These are phyloP conservation scores for Mucor irregularis DNA, from an alignment of 371 early-diverging fungal species.

Conservation along the genomic window DNA sequence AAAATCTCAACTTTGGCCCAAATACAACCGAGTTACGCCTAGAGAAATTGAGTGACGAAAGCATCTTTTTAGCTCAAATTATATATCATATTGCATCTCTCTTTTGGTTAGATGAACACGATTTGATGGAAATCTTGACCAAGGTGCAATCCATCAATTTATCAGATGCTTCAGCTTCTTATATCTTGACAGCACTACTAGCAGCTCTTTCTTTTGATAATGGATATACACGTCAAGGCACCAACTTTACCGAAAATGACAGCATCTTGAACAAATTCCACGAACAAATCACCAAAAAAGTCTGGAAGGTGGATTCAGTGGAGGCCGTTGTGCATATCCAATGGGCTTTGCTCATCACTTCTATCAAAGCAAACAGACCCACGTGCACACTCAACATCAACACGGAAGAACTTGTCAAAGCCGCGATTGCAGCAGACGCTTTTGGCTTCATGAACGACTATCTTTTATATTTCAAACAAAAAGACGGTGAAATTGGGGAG, in stretches of 20 bases:
- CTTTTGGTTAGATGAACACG: slow-evolving; percentile 19
- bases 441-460: slow-evolving; percentile 54
- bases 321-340: slow-evolving; percentile 14
- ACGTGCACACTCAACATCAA: too few relatives aligned
- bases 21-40: slow-evolving; percentile 7
- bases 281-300: slow-evolving; percentile 1
- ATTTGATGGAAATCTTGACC: slow-evolving; percentile 9
- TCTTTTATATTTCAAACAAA: slow-evolving; percentile 32
- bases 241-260: not conserved
- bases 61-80: slow-evolving; percentile 19
- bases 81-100: slow-evolving; percentile 22
- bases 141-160: slow-evolving; percentile 9
- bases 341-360: slow-evolving; percentile 5
- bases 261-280: slow-evolving; percentile 15
- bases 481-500: not conserved
- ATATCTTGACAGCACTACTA: slow-evolving; percentile 16
- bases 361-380: not conserved
- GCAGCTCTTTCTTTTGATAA: slow-evolving; percentile 14
- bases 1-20: not conserved
- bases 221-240: not conserved
- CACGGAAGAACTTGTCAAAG: slow-evolving; percentile 51
- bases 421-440: slow-evolving; percentile 51
- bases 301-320: slow-evolving; percentile 15
- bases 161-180: slow-evolving; percentile 14
- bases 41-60: slow-evolving; percentile 17